Evolutionary conservation across 2,329 filamentous ascomycete species (phyloP).

Genomic region (Claviceps citrina): DNA sequence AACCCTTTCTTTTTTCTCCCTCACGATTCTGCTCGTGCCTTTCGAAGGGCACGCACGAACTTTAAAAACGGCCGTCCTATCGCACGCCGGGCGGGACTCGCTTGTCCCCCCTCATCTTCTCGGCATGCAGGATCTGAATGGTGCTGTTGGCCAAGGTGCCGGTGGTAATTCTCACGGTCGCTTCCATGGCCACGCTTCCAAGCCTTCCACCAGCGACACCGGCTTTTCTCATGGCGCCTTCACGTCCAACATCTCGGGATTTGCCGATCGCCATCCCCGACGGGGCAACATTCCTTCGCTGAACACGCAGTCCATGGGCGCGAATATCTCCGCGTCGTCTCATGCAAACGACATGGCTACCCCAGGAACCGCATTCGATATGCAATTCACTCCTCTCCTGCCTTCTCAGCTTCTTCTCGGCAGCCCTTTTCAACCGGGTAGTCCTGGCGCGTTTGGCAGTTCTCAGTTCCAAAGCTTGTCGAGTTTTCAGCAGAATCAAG

Average conservation of each 20-base stretch:
- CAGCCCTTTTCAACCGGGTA: constrained; percentile 92
- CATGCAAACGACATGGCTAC: constrained; percentile 62
- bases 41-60: constrained; percentile 38
- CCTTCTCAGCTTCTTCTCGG: constrained; percentile 89
- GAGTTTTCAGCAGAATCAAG: constrained; percentile 47
- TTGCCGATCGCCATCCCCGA: constrained; percentile 73
- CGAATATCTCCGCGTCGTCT: constrained; percentile 24
- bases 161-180: constrained; percentile 39
- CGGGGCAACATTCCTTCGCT: constrained; percentile 79
- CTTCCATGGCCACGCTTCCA: constrained; percentile 57
- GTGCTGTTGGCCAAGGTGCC: constrained; percentile 32
- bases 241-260: constrained; percentile 70
- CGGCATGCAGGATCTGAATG: constrained; percentile 80
- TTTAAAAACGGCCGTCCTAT: constrained; percentile 72
- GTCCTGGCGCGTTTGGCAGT: constrained; percentile 74
- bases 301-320: constrained; percentile 61
- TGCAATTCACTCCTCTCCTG: constrained; percentile 94
- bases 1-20: too few species aligned
- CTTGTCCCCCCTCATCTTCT: constrained; percentile 76
- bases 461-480: constrained; percentile 81
- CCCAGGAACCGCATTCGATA: constrained; percentile 80
- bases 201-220: constrained; percentile 69
- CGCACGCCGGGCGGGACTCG: constrained; percentile 64
- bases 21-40: constrained; percentile 27
- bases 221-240: constrained; percentile 90